Evolutionary conservation across 2,329 filamentous ascomycete genomes (phyloP), one percentile per base, ranked within the genome.

Genomic region (Cryphonectria carpinicola): DNA sequence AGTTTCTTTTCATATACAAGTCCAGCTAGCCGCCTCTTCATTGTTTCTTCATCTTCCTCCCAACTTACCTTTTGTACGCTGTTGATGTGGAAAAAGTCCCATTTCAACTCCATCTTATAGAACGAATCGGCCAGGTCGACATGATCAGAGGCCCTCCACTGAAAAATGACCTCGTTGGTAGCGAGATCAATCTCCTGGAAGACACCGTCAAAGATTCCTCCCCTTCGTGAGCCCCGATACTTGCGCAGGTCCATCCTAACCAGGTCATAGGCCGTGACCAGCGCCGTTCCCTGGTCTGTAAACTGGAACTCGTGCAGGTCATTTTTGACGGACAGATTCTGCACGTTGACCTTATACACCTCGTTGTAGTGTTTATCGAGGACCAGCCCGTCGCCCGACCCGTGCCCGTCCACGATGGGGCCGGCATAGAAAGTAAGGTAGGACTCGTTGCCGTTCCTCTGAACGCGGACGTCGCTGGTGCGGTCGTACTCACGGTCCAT

Each of bases 21-120:
- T 17, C 43, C 6, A 22, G 43, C 17, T 6, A 2, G 17, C 43
- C 5, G 14, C 41, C 41, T 43, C 5, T 1, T 54, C 22, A 13
- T 25, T 25, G 3, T 54, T 25, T 25, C 52, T 39, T 39, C 11
- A 2, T 61, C 32, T 60, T 28, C 17, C 2, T 22, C 32, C 25
- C 56, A 46, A 19, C 25, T 37, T 19, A 66, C 64, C 32, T 56
- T 66, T 80, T 32, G 74, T 28, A 88, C 79, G 49, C 84, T 85
- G 77, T 88, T 87, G 77, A 89, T 83, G 76, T 88, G 86, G 75
- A 87, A 88, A 71, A 83, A 87, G 17, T 46, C 41, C 54, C 39
- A 61, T 14, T 67, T 41, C 7, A 7, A 14, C 65, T 60, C 39
- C n/a, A 67, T n/a, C n/a, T 41, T 60, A 22, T 67, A 67, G 37